Conservation (phyloP, 139 green algal species). For the Chlorella sp. region DNA sequence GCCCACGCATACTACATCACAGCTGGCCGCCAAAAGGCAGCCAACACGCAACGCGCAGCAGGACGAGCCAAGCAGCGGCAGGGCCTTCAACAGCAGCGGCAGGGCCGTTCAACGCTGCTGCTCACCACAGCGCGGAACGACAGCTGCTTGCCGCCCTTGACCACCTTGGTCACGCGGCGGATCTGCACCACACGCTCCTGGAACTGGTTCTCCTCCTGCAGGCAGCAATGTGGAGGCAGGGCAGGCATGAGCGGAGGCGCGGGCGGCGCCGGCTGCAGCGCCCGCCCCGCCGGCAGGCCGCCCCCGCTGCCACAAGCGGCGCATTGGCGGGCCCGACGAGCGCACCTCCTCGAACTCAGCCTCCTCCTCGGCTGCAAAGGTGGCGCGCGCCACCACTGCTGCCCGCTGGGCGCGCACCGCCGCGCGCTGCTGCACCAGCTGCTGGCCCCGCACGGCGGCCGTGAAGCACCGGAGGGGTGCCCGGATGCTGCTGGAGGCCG, state of each 20-base stretch:
- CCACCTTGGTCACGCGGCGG: constrained; percentile 93
- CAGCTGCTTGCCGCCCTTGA: constrained; percentile 94
- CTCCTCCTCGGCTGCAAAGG: constrained; percentile 2
- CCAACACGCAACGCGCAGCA: neutral
- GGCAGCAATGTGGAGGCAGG: neutral
- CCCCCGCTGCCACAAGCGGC: too few species aligned
- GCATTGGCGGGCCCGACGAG: too few species aligned
- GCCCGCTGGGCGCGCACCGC: neutral
- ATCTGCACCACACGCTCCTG: constrained; percentile 72
- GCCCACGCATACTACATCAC: too few species aligned
- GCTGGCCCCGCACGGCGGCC: constrained; percentile 4
- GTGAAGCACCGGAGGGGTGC: constrained; percentile 17
- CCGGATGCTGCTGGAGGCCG: neutral
- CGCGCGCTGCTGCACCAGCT: neutral
- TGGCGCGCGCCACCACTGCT: constrained; percentile 1
- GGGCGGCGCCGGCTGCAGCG: neutral
- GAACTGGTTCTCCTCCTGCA: constrained; percentile 42
- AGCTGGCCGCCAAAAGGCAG: too few species aligned
- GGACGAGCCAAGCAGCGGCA: neutral
- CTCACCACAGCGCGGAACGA: constrained; percentile 77
- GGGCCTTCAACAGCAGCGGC: neutral
- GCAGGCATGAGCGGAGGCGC: neutral
- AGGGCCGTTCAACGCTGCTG: neutral
- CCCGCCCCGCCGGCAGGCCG: too few species aligned
- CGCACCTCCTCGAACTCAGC: too few species aligned